Percentiles rank a stretch among this genome's conserved stretches.
phyloP scores from a whole-genome alignment of 2,329 filamentous ascomycete genomes.

The Amphichorda felina region DNA sequence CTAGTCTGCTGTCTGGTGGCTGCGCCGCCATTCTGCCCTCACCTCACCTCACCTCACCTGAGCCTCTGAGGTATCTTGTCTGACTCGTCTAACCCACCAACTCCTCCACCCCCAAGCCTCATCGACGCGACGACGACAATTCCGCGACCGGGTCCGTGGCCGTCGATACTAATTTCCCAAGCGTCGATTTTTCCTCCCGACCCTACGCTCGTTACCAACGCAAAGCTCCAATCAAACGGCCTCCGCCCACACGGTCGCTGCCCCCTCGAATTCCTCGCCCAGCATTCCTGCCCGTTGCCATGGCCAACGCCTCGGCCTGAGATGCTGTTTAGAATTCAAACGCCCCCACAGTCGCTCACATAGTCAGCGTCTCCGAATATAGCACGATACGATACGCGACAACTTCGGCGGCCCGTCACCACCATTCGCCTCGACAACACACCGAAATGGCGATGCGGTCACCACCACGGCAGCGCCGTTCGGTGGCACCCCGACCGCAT shows the following conservation, averaged over 20 bases:
- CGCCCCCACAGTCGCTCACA: background rate
- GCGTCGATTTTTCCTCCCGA: too few species aligned
- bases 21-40: background rate
- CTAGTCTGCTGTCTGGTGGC: too few species aligned
- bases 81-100: background rate
- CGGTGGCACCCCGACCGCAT: background rate
- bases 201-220: too few species aligned
- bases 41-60: background rate
- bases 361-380: too few species aligned
- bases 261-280: slow-evolving; percentile 2
- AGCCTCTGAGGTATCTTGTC: background rate
- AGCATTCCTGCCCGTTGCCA: slow-evolving; percentile 12
- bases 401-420: background rate
- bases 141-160: background rate
- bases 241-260: background rate
- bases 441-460: slow-evolving; percentile 5
- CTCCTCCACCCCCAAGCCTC: background rate
- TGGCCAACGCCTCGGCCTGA: slow-evolving; percentile 14
- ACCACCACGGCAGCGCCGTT: slow-evolving; percentile 1
- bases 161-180: background rate
- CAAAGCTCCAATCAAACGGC: too few species aligned
- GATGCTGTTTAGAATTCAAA: slow-evolving; percentile 10
- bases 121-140: slow-evolving; percentile 1
- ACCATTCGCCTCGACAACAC: background rate
- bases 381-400: background rate